Base-by-base conservation (phyloP, 805 yeast species). In the Saccharomycopsis microspora region DNA sequence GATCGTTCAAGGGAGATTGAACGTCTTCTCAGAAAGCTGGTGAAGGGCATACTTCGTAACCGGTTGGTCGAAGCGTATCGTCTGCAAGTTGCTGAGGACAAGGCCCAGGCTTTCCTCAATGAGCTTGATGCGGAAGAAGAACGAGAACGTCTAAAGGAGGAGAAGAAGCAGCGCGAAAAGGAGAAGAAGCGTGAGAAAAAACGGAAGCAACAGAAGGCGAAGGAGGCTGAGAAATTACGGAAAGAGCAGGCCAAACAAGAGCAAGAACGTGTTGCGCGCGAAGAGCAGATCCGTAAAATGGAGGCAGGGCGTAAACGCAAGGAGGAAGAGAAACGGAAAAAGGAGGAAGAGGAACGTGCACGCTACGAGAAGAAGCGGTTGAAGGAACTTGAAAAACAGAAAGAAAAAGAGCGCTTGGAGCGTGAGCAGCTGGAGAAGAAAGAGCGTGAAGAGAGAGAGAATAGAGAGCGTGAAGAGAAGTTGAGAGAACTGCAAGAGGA, bases 21-120 rank as follows among this genome's bases (percentile, higher is more conserved):
- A 10, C 37, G 39, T 28, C 11, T 45, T 7, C 39, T 49, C 6
- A 27, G 41, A 27, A 33, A 29, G 5, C 32, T 46, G 9, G 41
- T 72, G 30, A 44, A 48, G n/a, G 36, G 44, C 19, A 28, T 47
- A 3, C 41, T 49, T 7, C 47, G 46, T 28, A 45, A 42, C 19
- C 39, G 42, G 5, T 30, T 49, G 6, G 10, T 49, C 1, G 48
- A 45, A n/a, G 50, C 52, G 6, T 49, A 49, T 32, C 46, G 49
- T n/a, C 53, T 46, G 32, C 46, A 50, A 32, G 41, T 49, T 6
- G 50, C 55, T 6, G 55, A 50, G 19, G 51, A 50, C n/a, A 52
- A 50, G 31, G 50, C 53, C 5, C 31, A 34, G 33, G 53, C 44
- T 30, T 47, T 50, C 19, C 39, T 52, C 32, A 51, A 44, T 27